phyloP scores from a whole-genome alignment of 371 early-diverging fungal species.

The Parasitella parasitica region DNA sequence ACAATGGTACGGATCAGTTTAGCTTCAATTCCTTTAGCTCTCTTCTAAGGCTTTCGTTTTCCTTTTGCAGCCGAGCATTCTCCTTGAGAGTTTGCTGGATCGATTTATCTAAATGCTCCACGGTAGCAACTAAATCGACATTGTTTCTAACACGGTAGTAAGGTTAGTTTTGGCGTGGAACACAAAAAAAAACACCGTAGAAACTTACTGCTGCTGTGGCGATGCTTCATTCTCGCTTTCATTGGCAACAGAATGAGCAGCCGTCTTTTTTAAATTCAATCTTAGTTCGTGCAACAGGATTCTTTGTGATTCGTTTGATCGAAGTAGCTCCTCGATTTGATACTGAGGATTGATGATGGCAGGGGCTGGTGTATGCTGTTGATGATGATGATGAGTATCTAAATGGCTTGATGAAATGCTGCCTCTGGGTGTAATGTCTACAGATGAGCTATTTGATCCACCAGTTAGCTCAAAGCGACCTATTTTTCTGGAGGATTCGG shows the following conservation, averaged over 20 bases:
- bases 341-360: constrained; percentile 8
- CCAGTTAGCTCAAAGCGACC: constrained; percentile 46
- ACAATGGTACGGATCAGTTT: neutral
- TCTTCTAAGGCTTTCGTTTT: constrained; percentile 28
- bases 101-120: constrained; percentile 44
- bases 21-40: constrained; percentile 20
- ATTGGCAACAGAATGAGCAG: neutral
- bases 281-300: constrained; percentile 34
- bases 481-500: constrained; percentile 41
- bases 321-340: constrained; percentile 37
- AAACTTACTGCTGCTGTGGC: constrained; percentile 3
- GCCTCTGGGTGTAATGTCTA: constrained; percentile 9
- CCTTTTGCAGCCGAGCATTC: constrained; percentile 52
- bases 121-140: neutral
- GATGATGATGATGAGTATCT: neutral
- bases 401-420: constrained; percentile 8
- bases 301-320: constrained; percentile 37
- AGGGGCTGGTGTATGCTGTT: constrained; percentile 3
- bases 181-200: too few relatives aligned
- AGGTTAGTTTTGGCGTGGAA: too few relatives aligned
- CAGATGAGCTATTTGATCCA: constrained; percentile 8
- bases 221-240: neutral
- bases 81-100: constrained; percentile 45
- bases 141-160: neutral
- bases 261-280: neutral